These are phyloP conservation scores for Dalbergia cultrata DNA, from an alignment of 306 rosid species.

Conservation along the genomic window DNA sequence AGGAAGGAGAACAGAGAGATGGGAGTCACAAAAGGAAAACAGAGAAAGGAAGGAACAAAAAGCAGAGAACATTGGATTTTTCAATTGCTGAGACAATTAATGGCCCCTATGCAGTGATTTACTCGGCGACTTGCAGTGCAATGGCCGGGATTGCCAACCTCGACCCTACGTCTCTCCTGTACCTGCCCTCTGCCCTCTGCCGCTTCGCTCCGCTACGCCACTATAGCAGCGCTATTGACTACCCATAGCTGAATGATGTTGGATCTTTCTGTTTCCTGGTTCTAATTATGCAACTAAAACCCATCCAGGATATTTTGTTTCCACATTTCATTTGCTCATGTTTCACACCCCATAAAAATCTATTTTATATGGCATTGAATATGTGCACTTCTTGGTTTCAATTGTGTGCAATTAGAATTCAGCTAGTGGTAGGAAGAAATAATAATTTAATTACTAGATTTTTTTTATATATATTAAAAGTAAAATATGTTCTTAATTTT, in stretches of 20 bases:
- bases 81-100: too few species aligned
- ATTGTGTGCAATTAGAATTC: conserved; percentile 34
- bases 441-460: not conserved
- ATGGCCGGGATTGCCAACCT: too few species aligned
- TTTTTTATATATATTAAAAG: not conserved
- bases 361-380: conserved; percentile 7
- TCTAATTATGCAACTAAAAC: conserved; percentile 26
- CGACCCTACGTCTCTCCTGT: too few species aligned
- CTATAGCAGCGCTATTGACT: too few species aligned
- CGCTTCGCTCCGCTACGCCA: too few species aligned
- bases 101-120: too few species aligned
- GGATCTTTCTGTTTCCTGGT: conserved; percentile 23
- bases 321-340: conserved; percentile 29
- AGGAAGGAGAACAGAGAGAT: too few species aligned
- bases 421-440: conserved; percentile 3
- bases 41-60: too few species aligned
- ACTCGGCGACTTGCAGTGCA: too few species aligned
- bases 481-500: conserved; percentile 22
- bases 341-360: not conserved
- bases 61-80: too few species aligned
- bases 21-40: too few species aligned
- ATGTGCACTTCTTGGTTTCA: conserved; percentile 22
- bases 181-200: too few species aligned
- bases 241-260: conserved; percentile 37
- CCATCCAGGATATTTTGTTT: conserved; percentile 47